Base-by-base conservation (phyloP, 768 basidiomycete genomes). In the Boletales sp. region DNA sequence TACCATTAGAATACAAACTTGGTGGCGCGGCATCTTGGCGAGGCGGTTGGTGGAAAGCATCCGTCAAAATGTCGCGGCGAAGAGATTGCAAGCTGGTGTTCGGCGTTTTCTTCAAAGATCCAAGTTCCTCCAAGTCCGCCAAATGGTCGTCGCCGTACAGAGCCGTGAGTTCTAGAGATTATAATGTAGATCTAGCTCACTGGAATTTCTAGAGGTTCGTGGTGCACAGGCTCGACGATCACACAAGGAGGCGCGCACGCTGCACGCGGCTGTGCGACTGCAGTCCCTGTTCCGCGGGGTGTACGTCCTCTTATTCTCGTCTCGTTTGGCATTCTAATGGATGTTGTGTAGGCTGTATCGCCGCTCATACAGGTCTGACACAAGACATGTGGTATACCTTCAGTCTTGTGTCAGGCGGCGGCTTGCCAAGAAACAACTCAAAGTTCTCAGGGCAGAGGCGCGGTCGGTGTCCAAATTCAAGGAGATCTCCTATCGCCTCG, bases 401-500 rank as follows among this genome's bases (percentile, higher is more conserved):
- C 96, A 99, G 67, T 94, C 91, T 15, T 95, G 94, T 62, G 73
- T 94, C 43, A 89, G 96, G 38, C 89, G 95, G 25, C 85, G 90
- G 39, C 72, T 88, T 43, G 96, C 96, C 18, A 82, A 86, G 51
- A 87, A 84, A 57, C 84, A 97, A 64, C 81, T 99, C 55, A 89
- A 87, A 60, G 74, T 72, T 10, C 81, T 99, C 56, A 86, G 80
- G 63, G 81, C 86, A 8, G 96, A 99, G 69, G 96, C 96, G 7
- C 91, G 94, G 45, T 98, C 96, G 2, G 94, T 94, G 28, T 89
- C 90, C 58, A 96, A 94, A 66, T 97, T 95, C 83, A 97, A 96
- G 73, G 94, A 96, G 72, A 96, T 95, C 57, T 97, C 95, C 0
- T 98, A 98, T 65, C 84, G 83, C 58, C 78, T 99, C 49, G 96